Percentiles rank a stretch among this genome's conserved stretches.
phyloP scores from a whole-genome alignment of 2,329 filamentous ascomycete genomes.

The Epichloe gansuensis region DNA sequence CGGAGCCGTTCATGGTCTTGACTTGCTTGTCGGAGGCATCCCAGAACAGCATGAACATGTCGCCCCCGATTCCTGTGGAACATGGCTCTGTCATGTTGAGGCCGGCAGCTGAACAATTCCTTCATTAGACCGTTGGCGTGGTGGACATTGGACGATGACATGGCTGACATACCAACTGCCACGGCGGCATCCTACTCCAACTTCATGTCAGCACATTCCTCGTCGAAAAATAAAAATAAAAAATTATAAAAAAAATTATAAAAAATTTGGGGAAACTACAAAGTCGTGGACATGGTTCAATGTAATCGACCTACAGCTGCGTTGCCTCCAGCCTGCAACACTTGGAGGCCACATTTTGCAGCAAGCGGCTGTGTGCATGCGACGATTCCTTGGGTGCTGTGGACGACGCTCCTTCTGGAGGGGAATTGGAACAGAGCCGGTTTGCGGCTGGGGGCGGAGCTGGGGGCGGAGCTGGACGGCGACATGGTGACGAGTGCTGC shows the following conservation, averaged over 20 bases:
- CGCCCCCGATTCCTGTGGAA: conserved; percentile 89
- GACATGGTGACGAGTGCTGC: conserved; percentile 25
- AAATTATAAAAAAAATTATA: too few species aligned
- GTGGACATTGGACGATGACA: neutral
- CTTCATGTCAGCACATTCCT: conserved; percentile 2
- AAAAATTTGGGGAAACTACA: too few species aligned
- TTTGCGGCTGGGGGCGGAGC: conserved; percentile 31
- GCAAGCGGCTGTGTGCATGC: conserved; percentile 83
- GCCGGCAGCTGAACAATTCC: conserved; percentile 51
- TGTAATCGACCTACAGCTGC: conserved; percentile 55
- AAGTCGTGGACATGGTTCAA: too few species aligned
- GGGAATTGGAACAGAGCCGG: conserved; percentile 50
- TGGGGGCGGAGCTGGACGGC: conserved; percentile 22
- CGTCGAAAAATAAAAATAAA: too few species aligned
- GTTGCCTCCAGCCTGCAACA: conserved; percentile 83
- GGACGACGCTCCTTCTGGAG: conserved; percentile 80
- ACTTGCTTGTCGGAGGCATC: conserved; percentile 71
- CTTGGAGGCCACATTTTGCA: conserved; percentile 70
- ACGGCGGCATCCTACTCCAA: conserved; percentile 77
- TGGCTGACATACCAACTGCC: conserved; percentile 51
- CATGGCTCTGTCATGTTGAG: conserved; percentile 89
- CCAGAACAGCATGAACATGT: conserved; percentile 94
- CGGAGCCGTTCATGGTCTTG: conserved; percentile 81
- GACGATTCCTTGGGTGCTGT: conserved; percentile 86
- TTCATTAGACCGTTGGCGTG: neutral